Evolutionary conservation across 306 rosid genomes (phyloP).

Genomic region (Styphnolobium japonicum): DNA sequence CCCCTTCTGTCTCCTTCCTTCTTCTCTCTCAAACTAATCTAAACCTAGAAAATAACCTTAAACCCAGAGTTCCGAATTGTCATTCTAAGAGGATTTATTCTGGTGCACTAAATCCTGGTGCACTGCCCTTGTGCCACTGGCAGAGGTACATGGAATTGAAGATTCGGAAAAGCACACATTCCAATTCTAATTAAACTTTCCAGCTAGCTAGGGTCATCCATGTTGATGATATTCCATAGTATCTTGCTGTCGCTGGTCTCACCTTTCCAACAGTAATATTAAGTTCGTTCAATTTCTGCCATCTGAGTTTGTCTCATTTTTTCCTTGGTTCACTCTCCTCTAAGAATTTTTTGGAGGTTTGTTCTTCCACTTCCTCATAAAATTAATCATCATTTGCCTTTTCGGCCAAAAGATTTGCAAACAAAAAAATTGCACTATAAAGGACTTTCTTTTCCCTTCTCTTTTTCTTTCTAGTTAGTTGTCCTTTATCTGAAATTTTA

Average conservation of each 20-base stretch:
- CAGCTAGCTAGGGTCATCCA: not conserved
- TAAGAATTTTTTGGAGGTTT: not conserved
- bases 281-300: not conserved
- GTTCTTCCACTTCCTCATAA: not conserved
- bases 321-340: not conserved
- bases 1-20: not conserved
- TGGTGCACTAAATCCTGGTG: too few relatives aligned
- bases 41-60: too few relatives aligned
- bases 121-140: too few relatives aligned
- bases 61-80: not conserved
- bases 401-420: not conserved
- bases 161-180: too few relatives aligned
- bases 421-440: not conserved
- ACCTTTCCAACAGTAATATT: too few relatives aligned
- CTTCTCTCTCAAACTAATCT: not conserved
- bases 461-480: not conserved
- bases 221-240: too few relatives aligned
- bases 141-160: not conserved
- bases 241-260: not conserved
- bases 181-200: not conserved
- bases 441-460: not conserved
- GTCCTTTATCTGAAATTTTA: not conserved
- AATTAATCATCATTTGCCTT: not conserved
- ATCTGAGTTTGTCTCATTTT: not conserved
- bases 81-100: too few relatives aligned